Base-by-base conservation (phyloP, 2,329 filamentous ascomycete genomes). In the Cladosporium sp. region DNA sequence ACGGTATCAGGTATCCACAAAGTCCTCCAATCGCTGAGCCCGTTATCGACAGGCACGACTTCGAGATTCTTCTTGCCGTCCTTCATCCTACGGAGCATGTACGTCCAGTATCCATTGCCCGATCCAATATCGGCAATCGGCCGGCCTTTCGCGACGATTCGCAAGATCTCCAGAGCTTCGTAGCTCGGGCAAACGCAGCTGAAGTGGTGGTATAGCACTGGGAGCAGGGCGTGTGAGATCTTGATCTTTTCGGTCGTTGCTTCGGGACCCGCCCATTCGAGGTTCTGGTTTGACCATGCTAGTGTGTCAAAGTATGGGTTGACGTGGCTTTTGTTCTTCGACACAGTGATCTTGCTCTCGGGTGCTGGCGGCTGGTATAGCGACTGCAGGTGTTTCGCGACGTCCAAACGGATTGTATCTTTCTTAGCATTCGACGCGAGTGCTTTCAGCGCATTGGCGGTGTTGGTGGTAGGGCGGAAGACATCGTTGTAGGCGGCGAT, bases 141-240 rank as follows among this genome's bases (percentile, higher is more conserved):
- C 5, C 77, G 71, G 1, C 73, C 74, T 5, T 57, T 59, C 38
- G 78, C 74, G 2, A 86, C 64, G 41, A 76, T 70, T 30, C 75
- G 75, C 27, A 89, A 74, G 18, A 85, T 70, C 54, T 77, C 71
- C 11, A 90, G 69, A 1, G 78, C 74, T 58, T 88, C 83, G 64
- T 85, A 84, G 8, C 78, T 80, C 0, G 86, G 86, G 16, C 82
- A 82, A 1, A 79, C 78, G 68, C 85, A 90, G 43, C 85, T 85
- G 65, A 89, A 89, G 67, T 90, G 85, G 68, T 89, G 85, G 76
- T 88, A 89, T 49, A 88, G 74, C 15, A 89, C 72, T 2, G 85
- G 85, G 7, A 89, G 74, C 6, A 87, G 73, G 58, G 85, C 84
- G 67, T 90, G 86, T 43, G 77, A 78, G 52, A 73, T 76, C 46